These are phyloP conservation scores for Pseudogymnoascus sp. DNA, from an alignment of 2,329 filamentous ascomycete species.

Conservation along the genomic window DNA sequence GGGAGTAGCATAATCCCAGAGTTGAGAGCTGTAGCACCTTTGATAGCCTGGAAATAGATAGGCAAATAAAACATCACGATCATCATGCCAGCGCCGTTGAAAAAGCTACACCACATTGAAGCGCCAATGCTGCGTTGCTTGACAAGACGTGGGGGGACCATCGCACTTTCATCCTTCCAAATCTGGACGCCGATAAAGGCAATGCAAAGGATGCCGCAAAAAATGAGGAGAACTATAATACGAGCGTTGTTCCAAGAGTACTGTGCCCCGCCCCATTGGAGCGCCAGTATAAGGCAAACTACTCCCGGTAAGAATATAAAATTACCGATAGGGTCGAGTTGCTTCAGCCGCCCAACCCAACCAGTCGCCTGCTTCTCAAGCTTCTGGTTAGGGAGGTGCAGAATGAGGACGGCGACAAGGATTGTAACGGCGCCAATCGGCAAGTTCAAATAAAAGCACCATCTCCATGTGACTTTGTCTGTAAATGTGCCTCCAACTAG, in stretches of 20 bases:
- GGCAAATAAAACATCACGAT: slow-evolving; percentile 33
- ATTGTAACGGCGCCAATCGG: slow-evolving; percentile 31
- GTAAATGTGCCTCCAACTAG: slow-evolving; percentile 34
- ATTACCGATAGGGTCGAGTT: slow-evolving; percentile 29
- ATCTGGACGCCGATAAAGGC: slow-evolving; percentile 15
- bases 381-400: slow-evolving; percentile 29
- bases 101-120: slow-evolving; percentile 27
- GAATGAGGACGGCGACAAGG: slow-evolving; percentile 30
- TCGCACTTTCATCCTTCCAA: slow-evolving; percentile 19
- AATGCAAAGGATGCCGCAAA: slow-evolving; percentile 19
- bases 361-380: slow-evolving; percentile 31
- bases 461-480: slow-evolving; percentile 28
- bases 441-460: slow-evolving; percentile 30
- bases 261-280: slow-evolving; percentile 35
- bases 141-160: slow-evolving; percentile 30
- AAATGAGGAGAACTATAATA: slow-evolving; percentile 28
- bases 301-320: slow-evolving; percentile 20
- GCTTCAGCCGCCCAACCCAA: slow-evolving; percentile 29
- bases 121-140: slow-evolving; percentile 27
- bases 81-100: slow-evolving; percentile 25
- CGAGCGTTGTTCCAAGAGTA: slow-evolving; percentile 30
- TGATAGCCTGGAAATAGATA: slow-evolving; percentile 38
- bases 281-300: slow-evolving; percentile 29
- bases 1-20: slow-evolving; percentile 29
- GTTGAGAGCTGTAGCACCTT: slow-evolving; percentile 32